phyloP scores from a whole-genome alignment of 2,329 filamentous ascomycete genomes.

The Epichloe baconii region DNA sequence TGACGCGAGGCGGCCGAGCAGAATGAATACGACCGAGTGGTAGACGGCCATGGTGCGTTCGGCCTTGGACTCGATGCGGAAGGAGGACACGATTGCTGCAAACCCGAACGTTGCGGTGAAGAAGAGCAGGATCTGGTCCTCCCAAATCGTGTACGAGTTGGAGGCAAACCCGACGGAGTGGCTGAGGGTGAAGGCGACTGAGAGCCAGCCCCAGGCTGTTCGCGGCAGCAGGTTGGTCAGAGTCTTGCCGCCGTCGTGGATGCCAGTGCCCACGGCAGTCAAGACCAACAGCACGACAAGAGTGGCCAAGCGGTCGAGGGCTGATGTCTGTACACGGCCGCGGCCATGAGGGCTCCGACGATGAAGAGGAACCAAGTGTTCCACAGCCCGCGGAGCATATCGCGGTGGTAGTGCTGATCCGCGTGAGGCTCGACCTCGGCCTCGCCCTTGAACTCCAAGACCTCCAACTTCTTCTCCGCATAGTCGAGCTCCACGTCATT shows the following conservation, averaged over 20 bases:
- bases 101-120: slow-evolving; percentile 82
- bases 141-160: slow-evolving; percentile 98
- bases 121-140: slow-evolving; percentile 87
- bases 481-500: slow-evolving; percentile 46
- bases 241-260: slow-evolving; percentile 30
- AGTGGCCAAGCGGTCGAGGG: slow-evolving; percentile 25
- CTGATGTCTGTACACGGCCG: slow-evolving; percentile 20
- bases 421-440: slow-evolving; percentile 27
- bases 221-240: slow-evolving; percentile 47
- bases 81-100: slow-evolving; percentile 58
- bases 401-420: slow-evolving; percentile 21
- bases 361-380: slow-evolving; percentile 21
- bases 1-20: slow-evolving; percentile 68
- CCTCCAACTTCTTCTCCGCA: slow-evolving; percentile 44
- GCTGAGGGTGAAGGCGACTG: slow-evolving; percentile 65
- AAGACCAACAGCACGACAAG: slow-evolving; percentile 22
- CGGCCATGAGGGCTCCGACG: slow-evolving; percentile 15
- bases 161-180: slow-evolving; percentile 92
- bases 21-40: slow-evolving; percentile 71
- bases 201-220: slow-evolving; percentile 82
- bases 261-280: slow-evolving; percentile 29
- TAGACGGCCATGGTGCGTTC: slow-evolving; percentile 69
- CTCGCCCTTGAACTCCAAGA: slow-evolving; percentile 25
- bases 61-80: slow-evolving; percentile 52
- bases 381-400: slow-evolving; percentile 23